Conservation (phyloP, 176 grass and related monocot genomes). For the maize (Zea mays) region DNA sequence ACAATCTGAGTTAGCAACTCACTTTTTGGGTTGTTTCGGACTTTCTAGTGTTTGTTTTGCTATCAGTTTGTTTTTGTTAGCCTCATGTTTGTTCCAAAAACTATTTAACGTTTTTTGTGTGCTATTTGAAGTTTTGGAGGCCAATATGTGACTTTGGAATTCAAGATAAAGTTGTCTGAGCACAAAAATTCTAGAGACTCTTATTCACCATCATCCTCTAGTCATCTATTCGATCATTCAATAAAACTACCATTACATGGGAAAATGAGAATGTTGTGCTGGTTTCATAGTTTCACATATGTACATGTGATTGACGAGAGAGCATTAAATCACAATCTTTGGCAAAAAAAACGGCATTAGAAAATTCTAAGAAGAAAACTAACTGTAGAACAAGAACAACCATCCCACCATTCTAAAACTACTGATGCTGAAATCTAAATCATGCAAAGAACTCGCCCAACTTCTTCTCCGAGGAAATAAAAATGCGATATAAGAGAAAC, state of each 20-base stretch:
- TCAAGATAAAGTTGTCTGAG: no score
- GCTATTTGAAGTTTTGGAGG: no score
- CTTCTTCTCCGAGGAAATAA: neutral
- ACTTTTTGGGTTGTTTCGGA: no score
- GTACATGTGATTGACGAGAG: neutral
- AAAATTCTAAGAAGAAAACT: neutral
- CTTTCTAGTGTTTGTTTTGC: no score
- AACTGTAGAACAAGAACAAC: neutral
- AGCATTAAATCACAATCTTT: neutral
- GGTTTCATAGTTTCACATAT: neutral
- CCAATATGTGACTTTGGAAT: no score
- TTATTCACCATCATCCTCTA: no score
- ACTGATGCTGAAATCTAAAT: neutral
- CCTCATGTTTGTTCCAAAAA: no score
- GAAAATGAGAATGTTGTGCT: neutral
- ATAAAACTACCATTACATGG: neutral
- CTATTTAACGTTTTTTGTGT: no score
- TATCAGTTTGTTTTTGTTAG: no score
- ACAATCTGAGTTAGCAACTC: no score
- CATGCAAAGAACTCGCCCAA: neutral
- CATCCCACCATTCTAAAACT: neutral
- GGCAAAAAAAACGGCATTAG: neutral
- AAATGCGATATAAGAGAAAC: neutral
- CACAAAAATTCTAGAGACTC: no score
- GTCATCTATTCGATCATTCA: no score